These are phyloP conservation scores for Ceratonia siliqua DNA, from an alignment of 306 rosid genomes.

Conservation along the genomic window DNA sequence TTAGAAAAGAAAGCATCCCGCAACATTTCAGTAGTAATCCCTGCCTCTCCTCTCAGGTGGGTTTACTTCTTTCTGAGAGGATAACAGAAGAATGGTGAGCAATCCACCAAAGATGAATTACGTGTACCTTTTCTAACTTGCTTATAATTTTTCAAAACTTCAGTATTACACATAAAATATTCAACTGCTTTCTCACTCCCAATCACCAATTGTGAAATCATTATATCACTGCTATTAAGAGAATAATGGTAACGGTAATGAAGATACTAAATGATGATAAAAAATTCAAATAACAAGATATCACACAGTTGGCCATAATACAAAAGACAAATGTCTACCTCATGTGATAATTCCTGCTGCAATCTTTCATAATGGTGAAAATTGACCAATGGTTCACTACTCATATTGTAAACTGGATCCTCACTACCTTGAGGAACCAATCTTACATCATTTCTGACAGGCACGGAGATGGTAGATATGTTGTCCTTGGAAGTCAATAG, in stretches of 20 bases:
- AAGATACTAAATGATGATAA: background rate
- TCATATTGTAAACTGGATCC: constrained; percentile 57
- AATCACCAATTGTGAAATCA: background rate
- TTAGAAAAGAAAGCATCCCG: no score
- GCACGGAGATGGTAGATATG: constrained; percentile 43
- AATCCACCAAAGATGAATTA: background rate
- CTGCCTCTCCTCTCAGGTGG: no score
- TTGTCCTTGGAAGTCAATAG: constrained; percentile 45
- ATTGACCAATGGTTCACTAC: constrained; percentile 64
- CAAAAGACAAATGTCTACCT: constrained; percentile 54
- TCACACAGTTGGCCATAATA: background rate
- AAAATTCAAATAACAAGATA: background rate
- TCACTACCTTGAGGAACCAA: constrained; percentile 59
- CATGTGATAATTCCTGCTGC: constrained; percentile 56
- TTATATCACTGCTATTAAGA: background rate
- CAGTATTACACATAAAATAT: background rate
- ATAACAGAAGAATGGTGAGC: background rate
- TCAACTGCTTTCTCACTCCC: background rate
- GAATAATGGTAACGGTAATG: background rate
- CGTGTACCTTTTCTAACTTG: background rate
- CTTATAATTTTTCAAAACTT: background rate
- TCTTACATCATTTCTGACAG: constrained; percentile 50
- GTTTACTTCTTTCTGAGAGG: no score
- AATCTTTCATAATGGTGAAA: constrained; percentile 80
- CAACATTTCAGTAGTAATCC: no score